These are phyloP conservation scores for Trichoderma simmonsii DNA, from an alignment of 2,329 filamentous ascomycete species.

Conservation along the genomic window DNA sequence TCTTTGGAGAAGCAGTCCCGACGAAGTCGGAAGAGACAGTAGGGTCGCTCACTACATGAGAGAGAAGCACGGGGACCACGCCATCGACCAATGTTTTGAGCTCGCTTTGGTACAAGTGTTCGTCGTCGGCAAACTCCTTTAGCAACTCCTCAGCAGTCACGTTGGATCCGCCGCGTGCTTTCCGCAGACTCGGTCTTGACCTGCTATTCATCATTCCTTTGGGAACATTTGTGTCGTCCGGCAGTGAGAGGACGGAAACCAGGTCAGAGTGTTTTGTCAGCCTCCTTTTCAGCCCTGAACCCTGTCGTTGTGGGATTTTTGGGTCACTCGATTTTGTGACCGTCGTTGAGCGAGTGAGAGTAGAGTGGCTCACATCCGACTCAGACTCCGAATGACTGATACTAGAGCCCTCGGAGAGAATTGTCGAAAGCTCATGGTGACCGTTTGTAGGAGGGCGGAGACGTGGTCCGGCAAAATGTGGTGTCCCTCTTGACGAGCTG, in stretches of 20 bases:
- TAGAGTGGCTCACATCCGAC: constrained; percentile 47
- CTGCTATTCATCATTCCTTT: constrained; percentile 66
- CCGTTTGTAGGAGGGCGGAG: constrained; percentile 52
- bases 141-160: constrained; percentile 74
- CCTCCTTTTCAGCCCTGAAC: constrained; percentile 63
- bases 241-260: constrained; percentile 83
- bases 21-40: constrained; percentile 63
- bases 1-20: constrained; percentile 49
- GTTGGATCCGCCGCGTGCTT: constrained; percentile 63
- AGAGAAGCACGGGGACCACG: constrained; percentile 87
- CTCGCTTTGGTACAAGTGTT: constrained; percentile 84
- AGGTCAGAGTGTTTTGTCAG: constrained; percentile 91
- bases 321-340: constrained; percentile 37
- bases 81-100: constrained; percentile 91
- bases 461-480: constrained; percentile 34
- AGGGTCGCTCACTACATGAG: constrained; percentile 72
- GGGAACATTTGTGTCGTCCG: constrained; percentile 53
- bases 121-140: constrained; percentile 76
- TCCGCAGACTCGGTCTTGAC: constrained; percentile 75
- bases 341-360: constrained; percentile 51
- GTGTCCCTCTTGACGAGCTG: constrained; percentile 24
- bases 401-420: constrained; percentile 50
- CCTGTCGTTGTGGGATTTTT: constrained; percentile 39
- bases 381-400: constrained; percentile 46
- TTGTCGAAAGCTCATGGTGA: constrained; percentile 55